A percentile compares a stretch with the other conserved stretches of the same genome.
phyloP scores from a whole-genome alignment of 441 rosid species.

The Breynia disticha region DNA sequence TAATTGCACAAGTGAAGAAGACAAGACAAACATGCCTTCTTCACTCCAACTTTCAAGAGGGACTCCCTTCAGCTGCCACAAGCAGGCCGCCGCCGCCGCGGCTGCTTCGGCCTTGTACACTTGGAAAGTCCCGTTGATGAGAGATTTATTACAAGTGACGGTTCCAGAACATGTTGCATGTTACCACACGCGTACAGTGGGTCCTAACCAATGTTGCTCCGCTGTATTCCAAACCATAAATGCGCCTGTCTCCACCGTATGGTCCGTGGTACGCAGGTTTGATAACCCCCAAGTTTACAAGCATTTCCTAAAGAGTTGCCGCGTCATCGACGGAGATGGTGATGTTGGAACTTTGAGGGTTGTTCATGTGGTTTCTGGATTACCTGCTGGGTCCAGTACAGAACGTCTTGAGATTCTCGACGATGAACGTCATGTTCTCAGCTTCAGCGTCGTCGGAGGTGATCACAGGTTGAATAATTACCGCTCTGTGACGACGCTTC shows the following conservation, averaged over 20 bases:
- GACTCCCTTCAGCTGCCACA: conserved; percentile 19
- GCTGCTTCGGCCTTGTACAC: conserved; percentile 14
- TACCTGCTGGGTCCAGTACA: conserved; percentile 57
- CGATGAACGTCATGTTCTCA: conserved; percentile 58
- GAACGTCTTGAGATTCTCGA: conserved; percentile 75
- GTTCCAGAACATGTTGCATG: conserved; percentile 47
- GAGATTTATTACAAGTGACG: conserved; percentile 16
- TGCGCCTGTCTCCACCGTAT: conserved; percentile 48
- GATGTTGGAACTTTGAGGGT: conserved; percentile 55
- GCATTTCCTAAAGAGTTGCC: conserved; percentile 64
- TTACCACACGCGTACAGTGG: conserved; percentile 41
- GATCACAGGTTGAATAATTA: conserved; percentile 69
- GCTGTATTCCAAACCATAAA: conserved; percentile 41
- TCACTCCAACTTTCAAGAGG: conserved; percentile 3
- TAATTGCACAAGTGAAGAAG: too few species aligned
- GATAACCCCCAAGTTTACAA: conserved; percentile 71
- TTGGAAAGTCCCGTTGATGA: conserved; percentile 12
- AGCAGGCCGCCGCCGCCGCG: conserved; percentile 21
- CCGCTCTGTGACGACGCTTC: conserved; percentile 65
- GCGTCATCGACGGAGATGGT: conserved; percentile 53
- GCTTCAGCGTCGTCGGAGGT: conserved; percentile 74
- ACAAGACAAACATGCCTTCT: too few species aligned
- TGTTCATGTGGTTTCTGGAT: conserved; percentile 62
- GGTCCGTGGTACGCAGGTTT: conserved; percentile 71
- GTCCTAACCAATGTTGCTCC: conserved; percentile 55